Percentiles rank a stretch among this genome's conserved stretches.
These are phyloP conservation scores for Starmera dryadoides DNA, from an alignment of 805 yeast species.

Conservation along the genomic window DNA sequence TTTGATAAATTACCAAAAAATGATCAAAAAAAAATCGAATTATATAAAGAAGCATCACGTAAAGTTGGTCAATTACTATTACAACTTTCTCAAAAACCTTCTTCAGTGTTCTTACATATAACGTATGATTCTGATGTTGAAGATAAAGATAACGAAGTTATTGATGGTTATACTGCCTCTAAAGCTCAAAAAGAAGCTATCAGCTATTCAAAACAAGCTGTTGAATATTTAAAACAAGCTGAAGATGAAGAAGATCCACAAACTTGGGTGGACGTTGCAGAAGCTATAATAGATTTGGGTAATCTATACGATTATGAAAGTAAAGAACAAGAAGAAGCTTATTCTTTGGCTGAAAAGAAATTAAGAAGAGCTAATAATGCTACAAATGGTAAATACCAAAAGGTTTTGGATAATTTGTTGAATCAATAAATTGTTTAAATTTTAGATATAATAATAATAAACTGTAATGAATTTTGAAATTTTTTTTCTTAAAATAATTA, in stretches of 20 bases:
- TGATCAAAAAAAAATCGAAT: slow-evolving; percentile 13
- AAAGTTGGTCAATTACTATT: slow-evolving; percentile 57
- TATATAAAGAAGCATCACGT: slow-evolving; percentile 35
- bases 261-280: slow-evolving; percentile 79
- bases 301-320: slow-evolving; percentile 63
- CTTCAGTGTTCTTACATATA: slow-evolving; percentile 45
- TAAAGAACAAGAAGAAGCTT: slow-evolving; percentile 58
- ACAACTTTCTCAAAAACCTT: slow-evolving; percentile 58
- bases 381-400: slow-evolving; percentile 67
- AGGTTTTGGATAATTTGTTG: slow-evolving; percentile 49
- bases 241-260: slow-evolving; percentile 71
- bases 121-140: slow-evolving; percentile 49
- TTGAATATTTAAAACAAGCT: slow-evolving; percentile 48
- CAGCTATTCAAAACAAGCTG: slow-evolving; percentile 42
- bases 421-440: slow-evolving; percentile 3
- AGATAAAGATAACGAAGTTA: slow-evolving; percentile 20
- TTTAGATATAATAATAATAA: neutral
- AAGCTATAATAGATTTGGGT: slow-evolving; percentile 74
- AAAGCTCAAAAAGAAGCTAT: slow-evolving; percentile 46
- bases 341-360: slow-evolving; percentile 61
- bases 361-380: slow-evolving; percentile 71
- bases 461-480: neutral
- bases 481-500: too few species aligned
- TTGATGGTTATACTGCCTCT: slow-evolving; percentile 20
- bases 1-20: slow-evolving; percentile 8